Percentiles rank a stretch among this genome's conserved stretches.
These are phyloP conservation scores for Durio zibethinus DNA, from an alignment of 345 rosid species.

Conservation along the genomic window DNA sequence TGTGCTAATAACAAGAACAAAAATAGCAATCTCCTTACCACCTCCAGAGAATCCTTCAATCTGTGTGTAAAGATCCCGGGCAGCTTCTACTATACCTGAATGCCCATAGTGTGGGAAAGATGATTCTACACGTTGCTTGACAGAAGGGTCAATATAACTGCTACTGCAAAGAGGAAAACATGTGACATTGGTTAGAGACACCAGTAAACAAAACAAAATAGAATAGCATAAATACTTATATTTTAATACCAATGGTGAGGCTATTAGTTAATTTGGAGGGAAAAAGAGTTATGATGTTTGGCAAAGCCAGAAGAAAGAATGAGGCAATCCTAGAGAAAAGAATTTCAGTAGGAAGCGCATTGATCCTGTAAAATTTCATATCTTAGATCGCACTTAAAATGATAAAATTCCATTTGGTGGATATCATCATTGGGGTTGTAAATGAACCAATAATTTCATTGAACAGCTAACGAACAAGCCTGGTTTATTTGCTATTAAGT, in stretches of 20 bases:
- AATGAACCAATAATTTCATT: not conserved
- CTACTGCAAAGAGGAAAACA: constrained; percentile 32
- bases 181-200: not conserved
- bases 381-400: not conserved
- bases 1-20: constrained; percentile 2
- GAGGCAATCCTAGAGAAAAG: not conserved
- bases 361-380: not conserved
- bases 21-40: constrained; percentile 29
- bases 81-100: constrained; percentile 79
- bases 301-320: not conserved
- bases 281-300: not conserved
- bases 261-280: not conserved
- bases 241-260: not conserved
- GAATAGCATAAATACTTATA: not conserved
- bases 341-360: not conserved
- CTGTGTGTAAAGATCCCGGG: constrained; percentile 75
- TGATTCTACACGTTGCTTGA: constrained; percentile 39
- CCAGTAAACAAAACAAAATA: not conserved
- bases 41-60: constrained; percentile 59
- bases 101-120: constrained; percentile 81
- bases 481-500: not conserved
- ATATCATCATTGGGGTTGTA: not conserved
- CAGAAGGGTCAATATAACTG: constrained; percentile 33
- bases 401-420: not conserved
- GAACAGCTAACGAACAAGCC: not conserved